Base-by-base conservation (phyloP, 495 filamentous ascomycete genomes). In the Extremus antarcticus region DNA sequence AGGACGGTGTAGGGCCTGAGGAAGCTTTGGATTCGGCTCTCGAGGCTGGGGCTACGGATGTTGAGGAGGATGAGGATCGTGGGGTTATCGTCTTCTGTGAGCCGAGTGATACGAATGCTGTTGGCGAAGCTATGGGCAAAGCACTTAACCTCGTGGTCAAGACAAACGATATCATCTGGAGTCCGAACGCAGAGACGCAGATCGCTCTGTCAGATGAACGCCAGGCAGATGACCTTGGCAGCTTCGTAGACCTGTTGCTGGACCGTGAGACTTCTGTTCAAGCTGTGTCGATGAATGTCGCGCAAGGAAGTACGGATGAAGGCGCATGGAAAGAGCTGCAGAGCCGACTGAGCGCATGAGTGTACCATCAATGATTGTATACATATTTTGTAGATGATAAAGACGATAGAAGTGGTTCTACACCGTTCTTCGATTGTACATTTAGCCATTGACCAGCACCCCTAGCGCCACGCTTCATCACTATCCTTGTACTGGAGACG, bases 31-130 rank as follows among this genome's bases (percentile, higher is more conserved):
- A 95, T 59, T 76, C 83, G 35, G 88, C 86, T 7, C 79, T 97
- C 40, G 90, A 99, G 55, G 84, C 83, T 19, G 90, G 89, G 15
- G 89, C 85, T 7, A 80, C 85, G 55, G 92, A 96, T 65, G 77
- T 94, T 1, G 79, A 85, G 25, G 73, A 78, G 43, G 85, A 85
- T 61, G 79, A 80, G 9, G 78, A 86, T 8, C 84, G 81, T 7
- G 80, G 81, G 40, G 68, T 95, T 15, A 70, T 87, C 19, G 71
- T 96, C 1, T 86, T 78, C 68, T 90, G 87, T 0, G 82, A 89
- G 60, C 85, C 88, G 0, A 77, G 73, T 9, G 74, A 77, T 56
- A 90, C 83, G 0, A 84, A 76, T 49, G 70, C 77, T 15, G 80
- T 87, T 11, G 80, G 79, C 17, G 74, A 89, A 56, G 67, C 70